Evolutionary conservation across 352 stramenopile genomes (phyloP), one percentile per base, ranked within the genome.

Genomic region (Globisporangium emineosum): DNA sequence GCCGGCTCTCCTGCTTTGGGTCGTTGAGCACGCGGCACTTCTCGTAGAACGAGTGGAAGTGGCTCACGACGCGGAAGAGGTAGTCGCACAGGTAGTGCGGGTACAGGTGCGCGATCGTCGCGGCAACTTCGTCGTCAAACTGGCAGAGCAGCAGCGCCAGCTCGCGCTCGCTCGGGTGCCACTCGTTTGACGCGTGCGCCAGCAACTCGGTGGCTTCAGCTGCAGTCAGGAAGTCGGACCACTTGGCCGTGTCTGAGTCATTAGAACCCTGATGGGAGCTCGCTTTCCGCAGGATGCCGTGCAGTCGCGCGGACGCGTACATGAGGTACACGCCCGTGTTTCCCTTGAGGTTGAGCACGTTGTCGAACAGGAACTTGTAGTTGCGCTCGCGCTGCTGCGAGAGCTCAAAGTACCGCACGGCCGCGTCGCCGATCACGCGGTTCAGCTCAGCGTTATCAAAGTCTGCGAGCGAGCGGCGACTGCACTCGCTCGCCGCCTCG

Each of bases 321-420:
- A 95, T 75, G 54, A 94, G 75, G 62, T 93, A 95, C 51, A 92
- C 84, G 23, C 83, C 87, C 15, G 87, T 93, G 72, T 93, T 93
- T 58, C 84, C 87, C 67, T 90, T 92, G 40, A 92, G 68, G 51
- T 86, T 86, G 12, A 93, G 76, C 61, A 93, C 83, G 30, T 88
- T 81, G 69, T 89, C 83, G 55, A 91, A 93, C 15, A 87, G 70
- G 59, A 93, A 93, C 71, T 93, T 93, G 79, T 95, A 93, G 68
- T 91, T 92, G 59, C 83, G 76, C 60, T 91, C 83, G 35, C 83
- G 87, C 57, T 93, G 85, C 63, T 95, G 87, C 19, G 84, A 81
- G 25, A 95, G 66, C 55, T 95, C 87, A 61, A 93, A 95, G 64
- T 93, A 95, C 12, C 83, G 83, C 61, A 93, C 84, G 9, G 86